These are phyloP conservation scores for Agrocybe chaxingu DNA, from an alignment of 768 basidiomycete genomes.

Conservation along the genomic window DNA sequence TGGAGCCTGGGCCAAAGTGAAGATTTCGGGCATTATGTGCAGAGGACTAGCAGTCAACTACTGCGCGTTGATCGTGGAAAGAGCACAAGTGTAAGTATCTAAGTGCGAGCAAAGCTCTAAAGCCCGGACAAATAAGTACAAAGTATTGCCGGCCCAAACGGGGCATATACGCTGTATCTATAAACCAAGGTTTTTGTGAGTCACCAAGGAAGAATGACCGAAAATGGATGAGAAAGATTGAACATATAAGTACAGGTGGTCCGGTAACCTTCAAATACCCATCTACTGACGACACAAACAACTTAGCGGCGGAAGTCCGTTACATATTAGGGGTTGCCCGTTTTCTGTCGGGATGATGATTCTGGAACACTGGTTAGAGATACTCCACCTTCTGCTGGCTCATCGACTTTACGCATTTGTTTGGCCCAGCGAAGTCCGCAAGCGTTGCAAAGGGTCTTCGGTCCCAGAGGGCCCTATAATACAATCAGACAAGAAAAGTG, in stretches of 20 bases:
- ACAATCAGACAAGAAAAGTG: conserved; percentile 4
- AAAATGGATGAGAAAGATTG: too few species aligned
- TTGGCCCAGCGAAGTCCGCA: conserved; percentile 96
- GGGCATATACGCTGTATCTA: too few species aligned
- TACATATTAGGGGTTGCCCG: background rate
- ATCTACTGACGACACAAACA: too few species aligned
- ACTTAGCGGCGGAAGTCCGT: background rate
- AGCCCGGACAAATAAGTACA: too few species aligned
- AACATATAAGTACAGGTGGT: too few species aligned
- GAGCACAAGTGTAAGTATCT: background rate
- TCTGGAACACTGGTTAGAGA: background rate
- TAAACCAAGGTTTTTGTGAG: too few species aligned
- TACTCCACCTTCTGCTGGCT: conserved; percentile 20
- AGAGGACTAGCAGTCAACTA: conserved; percentile 91
- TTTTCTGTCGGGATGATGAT: background rate
- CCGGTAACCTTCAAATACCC: too few species aligned
- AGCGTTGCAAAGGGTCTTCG: conserved; percentile 97
- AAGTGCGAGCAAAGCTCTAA: too few species aligned
- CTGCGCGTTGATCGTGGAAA: conserved; percentile 33
- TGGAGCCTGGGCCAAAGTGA: conserved; percentile 75
- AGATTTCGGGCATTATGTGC: conserved; percentile 66
- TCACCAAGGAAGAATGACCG: too few species aligned
- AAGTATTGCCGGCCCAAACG: too few species aligned
- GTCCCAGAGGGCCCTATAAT: conserved; percentile 81
- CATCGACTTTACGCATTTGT: conserved; percentile 39